phyloP scores from a whole-genome alignment of 192 early-diverging fungal genomes.

The Coemansia javaensis region DNA sequence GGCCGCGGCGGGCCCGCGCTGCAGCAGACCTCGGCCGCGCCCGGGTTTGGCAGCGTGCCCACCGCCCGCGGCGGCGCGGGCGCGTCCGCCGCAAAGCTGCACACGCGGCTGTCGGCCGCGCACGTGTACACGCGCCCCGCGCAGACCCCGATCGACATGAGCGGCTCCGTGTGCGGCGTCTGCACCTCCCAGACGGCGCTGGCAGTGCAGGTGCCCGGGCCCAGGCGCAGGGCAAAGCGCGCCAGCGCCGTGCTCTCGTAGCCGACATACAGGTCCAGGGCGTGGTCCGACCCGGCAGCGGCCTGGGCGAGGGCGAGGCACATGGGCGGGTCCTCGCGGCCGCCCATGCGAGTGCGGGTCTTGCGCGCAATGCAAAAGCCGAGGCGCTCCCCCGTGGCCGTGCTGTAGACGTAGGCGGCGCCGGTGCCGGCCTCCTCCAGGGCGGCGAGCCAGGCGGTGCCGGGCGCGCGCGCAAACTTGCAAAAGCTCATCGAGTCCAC shows the following conservation, averaged over 20 bases:
- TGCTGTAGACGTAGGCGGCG: constrained; percentile 18
- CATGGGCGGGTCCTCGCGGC: constrained; percentile 38
- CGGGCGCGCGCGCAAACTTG: constrained; percentile 13
- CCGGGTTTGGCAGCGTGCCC: constrained; percentile 9
- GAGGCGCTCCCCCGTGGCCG: background rate
- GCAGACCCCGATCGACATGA: constrained; percentile 34
- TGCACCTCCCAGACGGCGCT: background rate
- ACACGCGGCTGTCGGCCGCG: constrained; percentile 35
- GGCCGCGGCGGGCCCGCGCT: constrained; percentile 6
- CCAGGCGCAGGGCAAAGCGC: constrained; percentile 10
- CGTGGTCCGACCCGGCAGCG: background rate
- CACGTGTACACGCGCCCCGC: constrained; percentile 24
- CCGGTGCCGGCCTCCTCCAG: constrained; percentile 15
- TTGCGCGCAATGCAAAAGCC: constrained; percentile 19
- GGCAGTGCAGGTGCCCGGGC: background rate
- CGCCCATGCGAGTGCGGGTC: constrained; percentile 11
- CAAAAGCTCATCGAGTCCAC: constrained; percentile 50
- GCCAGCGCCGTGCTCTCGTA: constrained; percentile 40
- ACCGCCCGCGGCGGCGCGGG: background rate
- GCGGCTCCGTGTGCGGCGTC: constrained; percentile 33
- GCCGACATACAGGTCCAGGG: constrained; percentile 20
- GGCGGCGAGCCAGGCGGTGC: constrained; percentile 18
- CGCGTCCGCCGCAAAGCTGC: constrained; percentile 9
- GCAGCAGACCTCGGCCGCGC: constrained; percentile 28
- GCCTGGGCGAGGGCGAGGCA: constrained; percentile 23